Base-by-base conservation (phyloP, 1,284 basidiomycete genomes). In the Ganoderma meredithae region DNA sequence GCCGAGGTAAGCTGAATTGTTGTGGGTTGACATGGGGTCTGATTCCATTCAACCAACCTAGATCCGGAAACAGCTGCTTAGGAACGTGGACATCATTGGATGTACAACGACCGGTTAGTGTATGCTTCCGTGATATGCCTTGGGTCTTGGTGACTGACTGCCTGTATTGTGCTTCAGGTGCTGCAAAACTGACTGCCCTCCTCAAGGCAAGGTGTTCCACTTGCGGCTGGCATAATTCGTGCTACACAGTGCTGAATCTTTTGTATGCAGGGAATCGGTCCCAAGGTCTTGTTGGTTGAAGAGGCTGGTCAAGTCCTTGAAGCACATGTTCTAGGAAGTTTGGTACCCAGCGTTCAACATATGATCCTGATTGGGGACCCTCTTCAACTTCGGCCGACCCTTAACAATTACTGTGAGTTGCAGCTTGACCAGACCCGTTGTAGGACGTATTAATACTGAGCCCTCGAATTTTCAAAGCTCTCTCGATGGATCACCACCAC, bases 251-350 rank as follows among this genome's bases (percentile, higher is more conserved):
- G 15, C 19, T 40, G 17, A 43, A 55, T 8, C 2, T 41, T 70
- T 12, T 66, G 47, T 39, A 33, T 69, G 19, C 67, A 91, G 75
- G 59, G 77, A 49, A 74, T 80, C 41, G 72, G 66, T 8, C 80
- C 80, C 7, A 71, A 83, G 49, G 84, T 81, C 1, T 40, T 75
- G 3, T 66, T 75, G 40, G 71, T 76, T 0, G 71, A 76, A 44
- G 92, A 94, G 76, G 92, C 92, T 0, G 92, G 92, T 0, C 92
- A 94, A 79, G 90, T 94, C 0, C 82, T 93, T 17, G 92, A 94
- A 78, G 88, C 91, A 2, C 92, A 94, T 72, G 81, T 92, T 13
- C 76, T 93, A 0, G 86, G 85, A 1, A 85, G 82, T 59, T 81
- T 92, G 1, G 88, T 90, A 3, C 86, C 86, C 0, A 72, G 67